Base-by-base conservation (phyloP, 306 rosid genomes). In the Hylodesmum podocarpum region DNA sequence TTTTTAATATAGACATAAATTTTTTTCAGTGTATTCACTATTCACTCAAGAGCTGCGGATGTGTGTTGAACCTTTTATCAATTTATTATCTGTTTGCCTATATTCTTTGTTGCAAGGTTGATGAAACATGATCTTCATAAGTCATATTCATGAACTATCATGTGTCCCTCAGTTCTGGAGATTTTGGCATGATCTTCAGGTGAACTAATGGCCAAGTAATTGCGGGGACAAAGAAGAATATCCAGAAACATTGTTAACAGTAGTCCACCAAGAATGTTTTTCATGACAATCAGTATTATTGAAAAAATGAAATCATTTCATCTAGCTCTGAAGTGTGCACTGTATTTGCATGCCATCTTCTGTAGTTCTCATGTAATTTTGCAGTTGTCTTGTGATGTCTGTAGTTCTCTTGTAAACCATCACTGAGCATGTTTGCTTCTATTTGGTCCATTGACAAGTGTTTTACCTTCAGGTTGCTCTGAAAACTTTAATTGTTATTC, bases 401-500 rank as follows among this genome's bases (percentile, higher is more conserved):
- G 76, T 25, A 5, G 54, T 67, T 66, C 47, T 47, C 15, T 5
- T 43, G 59, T 39, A 59, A 59, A 29, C 62, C 53, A 25, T 21
- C 37, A 24, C 63, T 24, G 39, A 70, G 29, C 78, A 49, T 41
- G 51, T 34, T 33, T 13, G 22, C 47, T 49, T 77, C 66, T 73
- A 50, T 81, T 64, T 57, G 66, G 37, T 77, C 76, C 41, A 55
- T 72, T 74, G 59, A 82, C 80, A 63, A 59, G 78, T 84, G 73
- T 39, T 59, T 79, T 67, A 57, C 53, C 50, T 59, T 57, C 72
- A 96, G 99, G 99, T 96, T 82, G 99, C 99, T 28, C 65, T 91
- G 84, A 96, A 96, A 84, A 93, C 99, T 69, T 86, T 96, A 50
- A 73, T 93, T 49, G 97, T 96, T 69, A 96, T 96, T 80, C 99